phyloP scores from a whole-genome alignment of 805 yeast species.

The Candida odintsovae region DNA sequence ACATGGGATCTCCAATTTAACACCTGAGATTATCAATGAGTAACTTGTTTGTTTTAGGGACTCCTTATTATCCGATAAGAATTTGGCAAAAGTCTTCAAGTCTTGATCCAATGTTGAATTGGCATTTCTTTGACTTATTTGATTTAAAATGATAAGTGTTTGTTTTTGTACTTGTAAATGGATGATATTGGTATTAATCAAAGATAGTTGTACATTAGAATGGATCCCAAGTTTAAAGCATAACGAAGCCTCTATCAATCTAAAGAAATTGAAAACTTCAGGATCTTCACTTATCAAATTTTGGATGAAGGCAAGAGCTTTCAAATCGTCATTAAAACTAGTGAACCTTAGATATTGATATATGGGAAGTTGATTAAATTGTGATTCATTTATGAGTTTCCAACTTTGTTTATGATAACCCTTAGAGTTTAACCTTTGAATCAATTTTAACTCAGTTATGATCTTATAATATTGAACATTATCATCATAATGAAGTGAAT shows the following conservation, averaged over 20 bases:
- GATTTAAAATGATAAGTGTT: conserved; percentile 1
- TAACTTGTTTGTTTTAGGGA: neutral
- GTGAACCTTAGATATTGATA: neutral
- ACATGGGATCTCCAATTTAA: conserved; percentile 2
- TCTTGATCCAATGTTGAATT: neutral
- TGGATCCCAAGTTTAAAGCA: conserved; percentile 1
- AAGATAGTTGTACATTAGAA: conserved; percentile 1
- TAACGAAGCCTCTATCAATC: conserved; percentile 3
- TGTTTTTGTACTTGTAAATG: conserved; percentile 1
- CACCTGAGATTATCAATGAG: neutral
- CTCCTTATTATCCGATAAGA: neutral
- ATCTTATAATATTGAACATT: neutral
- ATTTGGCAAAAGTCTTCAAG: conserved; percentile 4
- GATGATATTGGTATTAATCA: neutral
- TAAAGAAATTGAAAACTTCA: conserved; percentile 5
- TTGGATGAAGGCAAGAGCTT: conserved; percentile 5
- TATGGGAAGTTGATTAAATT: neutral
- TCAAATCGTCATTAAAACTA: conserved; percentile 1
- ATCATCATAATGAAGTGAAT: neutral
- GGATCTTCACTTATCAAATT: neutral
- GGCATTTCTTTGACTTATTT: conserved; percentile 1
- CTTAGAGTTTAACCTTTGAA: conserved; percentile 1
- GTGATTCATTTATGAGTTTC: conserved; percentile 2
- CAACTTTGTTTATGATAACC: conserved; percentile 4
- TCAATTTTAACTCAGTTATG: neutral